Evolutionary conservation across 176 grass and related monocot genomes (phyloP).

Genomic region (Typha latifolia): DNA sequence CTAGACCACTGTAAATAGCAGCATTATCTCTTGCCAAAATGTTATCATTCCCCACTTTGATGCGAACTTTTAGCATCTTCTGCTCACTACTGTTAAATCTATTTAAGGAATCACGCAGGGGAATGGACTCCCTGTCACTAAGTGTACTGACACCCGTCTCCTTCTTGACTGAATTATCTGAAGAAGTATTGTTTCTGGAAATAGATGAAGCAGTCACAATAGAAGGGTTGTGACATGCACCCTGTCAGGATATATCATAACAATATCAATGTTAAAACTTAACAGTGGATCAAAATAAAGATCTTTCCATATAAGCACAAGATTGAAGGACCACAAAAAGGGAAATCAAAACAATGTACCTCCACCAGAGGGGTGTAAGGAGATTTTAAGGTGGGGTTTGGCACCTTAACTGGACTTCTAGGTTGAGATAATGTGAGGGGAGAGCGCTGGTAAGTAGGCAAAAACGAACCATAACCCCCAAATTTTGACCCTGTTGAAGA

Average conservation of each 20-base stretch:
- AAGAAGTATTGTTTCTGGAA: slow-evolving; percentile 7
- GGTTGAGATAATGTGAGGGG: slow-evolving; percentile 28
- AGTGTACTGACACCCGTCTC: not conserved
- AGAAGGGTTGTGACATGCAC: not conserved
- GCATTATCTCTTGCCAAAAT: slow-evolving; percentile 43
- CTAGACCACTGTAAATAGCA: slow-evolving; percentile 62
- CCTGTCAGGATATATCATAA: slow-evolving; percentile 33
- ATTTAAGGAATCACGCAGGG: slow-evolving; percentile 2
- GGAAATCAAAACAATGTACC: slow-evolving; percentile 34
- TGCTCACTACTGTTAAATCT: slow-evolving; percentile 30
- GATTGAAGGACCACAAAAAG: not conserved
- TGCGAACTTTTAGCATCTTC: slow-evolving; percentile 46
- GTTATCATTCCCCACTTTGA: slow-evolving; percentile 44
- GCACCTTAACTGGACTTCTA: slow-evolving; percentile 30
- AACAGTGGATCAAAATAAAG: slow-evolving; percentile 18
- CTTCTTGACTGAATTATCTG: slow-evolving; percentile 30
- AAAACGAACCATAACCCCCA: slow-evolving; percentile 51
- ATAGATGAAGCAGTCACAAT: slow-evolving; percentile 7
- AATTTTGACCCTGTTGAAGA: slow-evolving; percentile 32
- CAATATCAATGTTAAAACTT: slow-evolving; percentile 13
- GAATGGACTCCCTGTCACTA: slow-evolving; percentile 24
- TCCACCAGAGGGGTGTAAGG: slow-evolving; percentile 23
- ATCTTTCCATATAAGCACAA: slow-evolving; percentile 7
- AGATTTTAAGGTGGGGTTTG: slow-evolving; percentile 41
- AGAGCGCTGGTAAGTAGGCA: slow-evolving; percentile 29